Conservation (phyloP, 2,329 filamentous ascomycete genomes). For the Diaporthe ampelina region DNA sequence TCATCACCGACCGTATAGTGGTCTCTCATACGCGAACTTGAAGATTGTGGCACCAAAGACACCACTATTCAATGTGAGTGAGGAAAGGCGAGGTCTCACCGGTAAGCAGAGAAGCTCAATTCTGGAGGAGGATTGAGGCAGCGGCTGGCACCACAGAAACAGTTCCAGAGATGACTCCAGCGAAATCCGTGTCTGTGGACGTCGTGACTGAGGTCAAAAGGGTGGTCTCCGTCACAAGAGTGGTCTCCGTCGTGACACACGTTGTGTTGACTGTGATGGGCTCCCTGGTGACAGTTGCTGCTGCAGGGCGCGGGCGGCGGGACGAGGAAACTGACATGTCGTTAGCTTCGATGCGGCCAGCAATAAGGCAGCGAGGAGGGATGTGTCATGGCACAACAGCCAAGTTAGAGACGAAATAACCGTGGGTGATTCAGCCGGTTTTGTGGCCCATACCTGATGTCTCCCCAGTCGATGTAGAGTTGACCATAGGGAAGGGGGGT, state of each 20-base stretch:
- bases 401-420: not conserved
- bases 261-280: slow-evolving; percentile 28
- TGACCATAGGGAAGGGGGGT: not conserved
- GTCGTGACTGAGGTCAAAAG: slow-evolving; percentile 11
- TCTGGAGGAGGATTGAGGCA: not conserved
- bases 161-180: not conserved
- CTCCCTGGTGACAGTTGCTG: not conserved
- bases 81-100: not conserved
- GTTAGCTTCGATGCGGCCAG: not conserved
- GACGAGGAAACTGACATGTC: not conserved
- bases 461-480: not conserved
- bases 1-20: too few species aligned
- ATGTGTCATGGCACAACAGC: not conserved
- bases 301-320: not conserved
- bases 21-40: too few species aligned
- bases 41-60: not conserved
- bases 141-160: slow-evolving; percentile 6
- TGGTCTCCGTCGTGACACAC: slow-evolving; percentile 23
- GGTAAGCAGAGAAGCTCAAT: not conserved
- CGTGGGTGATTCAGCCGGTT: too few species aligned
- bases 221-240: slow-evolving; percentile 20
- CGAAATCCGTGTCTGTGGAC: slow-evolving; percentile 18
- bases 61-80: not conserved
- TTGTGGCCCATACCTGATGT: slow-evolving; percentile 6
- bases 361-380: not conserved